phyloP scores from a whole-genome alignment of 1,284 basidiomycete species.

The Microbotryum saponariae region DNA sequence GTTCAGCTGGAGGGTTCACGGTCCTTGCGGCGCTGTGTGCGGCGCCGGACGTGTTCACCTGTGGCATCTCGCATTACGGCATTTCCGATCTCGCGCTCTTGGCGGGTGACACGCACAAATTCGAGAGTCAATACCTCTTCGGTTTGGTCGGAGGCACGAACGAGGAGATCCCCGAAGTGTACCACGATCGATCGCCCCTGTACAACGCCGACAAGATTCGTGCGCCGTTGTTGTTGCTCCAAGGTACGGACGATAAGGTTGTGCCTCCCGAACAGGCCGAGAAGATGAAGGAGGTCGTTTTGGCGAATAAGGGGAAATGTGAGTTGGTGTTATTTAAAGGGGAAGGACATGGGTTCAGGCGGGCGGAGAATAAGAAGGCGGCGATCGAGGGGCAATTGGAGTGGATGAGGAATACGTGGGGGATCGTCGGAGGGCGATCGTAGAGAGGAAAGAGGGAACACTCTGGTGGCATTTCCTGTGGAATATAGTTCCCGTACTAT shows the following conservation, averaged over 20 bases:
- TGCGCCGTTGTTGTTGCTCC: conserved; percentile 49
- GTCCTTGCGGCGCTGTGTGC: conserved; percentile 50
- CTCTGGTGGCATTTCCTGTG: no score
- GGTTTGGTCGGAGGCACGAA: conserved; percentile 54
- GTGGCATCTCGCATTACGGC: conserved; percentile 51
- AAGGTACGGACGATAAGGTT: conserved; percentile 37
- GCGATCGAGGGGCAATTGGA: conserved; percentile 46
- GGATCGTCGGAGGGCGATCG: conserved; percentile 13
- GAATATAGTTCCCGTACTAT: no score
- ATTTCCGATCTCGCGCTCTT: conserved; percentile 51
- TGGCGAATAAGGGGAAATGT: conserved; percentile 45
- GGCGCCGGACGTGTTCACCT: conserved; percentile 45
- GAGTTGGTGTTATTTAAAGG: conserved; percentile 50
- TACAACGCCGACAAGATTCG: conserved; percentile 50
- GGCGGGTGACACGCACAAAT: conserved; percentile 55
- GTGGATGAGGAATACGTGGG: conserved; percentile 44
- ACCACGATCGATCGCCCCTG: conserved; percentile 49
- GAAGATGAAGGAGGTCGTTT: conserved; percentile 35
- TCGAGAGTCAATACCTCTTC: conserved; percentile 34
- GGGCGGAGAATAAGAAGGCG: conserved; percentile 46
- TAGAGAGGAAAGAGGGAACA: no score
- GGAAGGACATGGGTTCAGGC: conserved; percentile 55
- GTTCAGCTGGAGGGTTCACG: conserved; percentile 56
- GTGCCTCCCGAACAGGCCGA: conserved; percentile 23
- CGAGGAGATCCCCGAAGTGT: conserved; percentile 48